phyloP scores from a whole-genome alignment of 345 rosid genomes.

The Lepidium sativum region DNA sequence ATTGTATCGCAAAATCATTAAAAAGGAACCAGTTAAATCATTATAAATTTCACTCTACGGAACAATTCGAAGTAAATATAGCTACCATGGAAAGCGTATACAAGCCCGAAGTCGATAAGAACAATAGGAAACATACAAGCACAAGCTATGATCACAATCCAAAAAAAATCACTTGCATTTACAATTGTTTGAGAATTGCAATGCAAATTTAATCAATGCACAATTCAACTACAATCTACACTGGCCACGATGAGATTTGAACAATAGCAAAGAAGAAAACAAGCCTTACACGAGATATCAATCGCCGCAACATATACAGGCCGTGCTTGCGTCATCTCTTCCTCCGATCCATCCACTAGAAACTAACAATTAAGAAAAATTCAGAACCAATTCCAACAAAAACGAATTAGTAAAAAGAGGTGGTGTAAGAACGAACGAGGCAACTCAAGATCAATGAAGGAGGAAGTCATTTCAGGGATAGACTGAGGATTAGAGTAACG shows the following conservation, averaged over 20 bases:
- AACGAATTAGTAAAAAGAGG: not conserved
- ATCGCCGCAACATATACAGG: constrained; percentile 98
- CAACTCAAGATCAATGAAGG: constrained; percentile 88
- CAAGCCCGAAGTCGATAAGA: not conserved
- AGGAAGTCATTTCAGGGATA: constrained; percentile 77
- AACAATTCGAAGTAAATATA: not conserved
- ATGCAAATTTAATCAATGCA: not conserved
- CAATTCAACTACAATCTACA: constrained; percentile 16
- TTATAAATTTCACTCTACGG: not conserved
- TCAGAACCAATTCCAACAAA: not conserved
- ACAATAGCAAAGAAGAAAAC: not conserved
- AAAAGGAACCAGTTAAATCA: not conserved
- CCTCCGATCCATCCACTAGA: constrained; percentile 71
- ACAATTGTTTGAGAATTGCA: not conserved
- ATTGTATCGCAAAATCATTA: not conserved
- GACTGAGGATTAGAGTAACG: constrained; percentile 77
- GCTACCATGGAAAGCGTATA: not conserved
- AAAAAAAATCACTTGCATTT: not conserved
- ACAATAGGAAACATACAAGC: not conserved
- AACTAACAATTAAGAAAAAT: not conserved
- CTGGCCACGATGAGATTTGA: not conserved
- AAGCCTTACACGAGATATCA: constrained; percentile 78
- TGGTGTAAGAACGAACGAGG: constrained; percentile 38
- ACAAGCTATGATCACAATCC: not conserved
- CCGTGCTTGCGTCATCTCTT: constrained; percentile 59